phyloP scores from a whole-genome alignment of 495 filamentous ascomycete genomes.

The Xylaria nigripes region DNA sequence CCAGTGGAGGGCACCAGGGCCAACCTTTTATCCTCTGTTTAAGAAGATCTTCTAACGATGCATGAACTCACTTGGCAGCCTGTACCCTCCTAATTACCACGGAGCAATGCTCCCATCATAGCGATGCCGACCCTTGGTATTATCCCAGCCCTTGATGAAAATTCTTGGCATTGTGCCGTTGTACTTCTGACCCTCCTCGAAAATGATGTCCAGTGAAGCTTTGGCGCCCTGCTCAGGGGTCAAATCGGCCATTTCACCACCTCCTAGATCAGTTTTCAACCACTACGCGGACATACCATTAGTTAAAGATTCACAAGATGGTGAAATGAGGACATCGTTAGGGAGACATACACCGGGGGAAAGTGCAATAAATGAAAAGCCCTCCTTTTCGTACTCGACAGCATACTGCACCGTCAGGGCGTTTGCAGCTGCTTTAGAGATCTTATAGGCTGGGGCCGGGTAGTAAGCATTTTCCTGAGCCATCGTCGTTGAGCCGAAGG shows the following conservation, averaged over 20 bases:
- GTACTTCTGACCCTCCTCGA: constrained; percentile 24
- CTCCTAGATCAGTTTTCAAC: constrained; percentile 41
- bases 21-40: too few relatives aligned
- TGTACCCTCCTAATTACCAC: constrained; percentile 20
- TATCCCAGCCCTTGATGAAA: constrained; percentile 38
- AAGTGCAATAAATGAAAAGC: constrained; percentile 39
- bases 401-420: constrained; percentile 44
- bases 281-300: constrained; percentile 28
- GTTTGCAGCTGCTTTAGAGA: constrained; percentile 46
- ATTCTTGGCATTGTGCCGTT: constrained; percentile 44
- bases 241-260: constrained; percentile 37
- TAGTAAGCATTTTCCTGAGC: constrained; percentile 13
- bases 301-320: background rate
- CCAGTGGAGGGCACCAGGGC: too few relatives aligned
- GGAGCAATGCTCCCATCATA: constrained; percentile 32
- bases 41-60: background rate
- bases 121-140: constrained; percentile 23
- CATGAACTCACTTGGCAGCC: background rate
- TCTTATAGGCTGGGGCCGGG: constrained; percentile 40
- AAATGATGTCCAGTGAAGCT: constrained; percentile 39
- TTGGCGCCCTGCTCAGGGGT: constrained; percentile 35
- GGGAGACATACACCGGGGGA: constrained; percentile 38
- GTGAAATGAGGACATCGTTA: background rate
- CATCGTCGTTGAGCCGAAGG: constrained; percentile 35
- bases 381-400: constrained; percentile 29